These are phyloP conservation scores for Bacterosira constricta DNA, from an alignment of 108 stramenopile species.

Conservation along the genomic window DNA sequence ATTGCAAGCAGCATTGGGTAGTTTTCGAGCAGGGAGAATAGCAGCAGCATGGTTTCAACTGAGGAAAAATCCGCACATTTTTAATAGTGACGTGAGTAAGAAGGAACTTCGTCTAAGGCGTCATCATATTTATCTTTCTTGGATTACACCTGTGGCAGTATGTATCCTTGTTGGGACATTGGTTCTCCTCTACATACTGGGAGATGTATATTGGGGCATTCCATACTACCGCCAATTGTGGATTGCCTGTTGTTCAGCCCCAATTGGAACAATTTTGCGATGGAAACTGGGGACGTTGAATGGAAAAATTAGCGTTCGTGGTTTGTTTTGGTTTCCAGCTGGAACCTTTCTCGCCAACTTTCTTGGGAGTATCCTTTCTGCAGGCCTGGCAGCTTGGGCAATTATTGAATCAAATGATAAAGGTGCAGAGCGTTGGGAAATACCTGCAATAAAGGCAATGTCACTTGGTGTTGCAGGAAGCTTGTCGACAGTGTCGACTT, in stretches of 20 bases:
- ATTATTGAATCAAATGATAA: conserved; percentile 7
- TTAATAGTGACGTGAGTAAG: background rate
- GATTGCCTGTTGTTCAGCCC: conserved; percentile 53
- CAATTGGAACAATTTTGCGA: conserved; percentile 63
- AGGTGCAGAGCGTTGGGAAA: conserved; percentile 32
- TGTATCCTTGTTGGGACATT: conserved; percentile 20
- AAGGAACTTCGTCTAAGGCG: background rate
- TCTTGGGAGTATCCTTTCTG: conserved; percentile 51
- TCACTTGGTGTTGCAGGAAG: conserved; percentile 70
- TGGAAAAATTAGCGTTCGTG: conserved; percentile 12
- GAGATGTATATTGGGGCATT: conserved; percentile 48
- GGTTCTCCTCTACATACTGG: conserved; percentile 50
- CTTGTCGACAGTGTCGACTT: conserved; percentile 78
- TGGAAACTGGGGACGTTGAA: conserved; percentile 67
- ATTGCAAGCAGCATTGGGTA: conserved; percentile 37
- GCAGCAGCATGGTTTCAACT: conserved; percentile 43
- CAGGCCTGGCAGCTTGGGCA: conserved; percentile 26
- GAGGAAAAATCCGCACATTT: conserved; percentile 47
- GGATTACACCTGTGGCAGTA: conserved; percentile 17
- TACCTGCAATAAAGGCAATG: conserved; percentile 28
- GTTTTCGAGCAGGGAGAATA: conserved; percentile 61
- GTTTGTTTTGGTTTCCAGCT: conserved; percentile 58
- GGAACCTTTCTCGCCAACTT: conserved; percentile 77
- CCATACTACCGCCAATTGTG: conserved; percentile 66
- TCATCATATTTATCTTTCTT: conserved; percentile 17